Conservation (phyloP, 306 rosid genomes). For the Quercus glauca region DNA sequence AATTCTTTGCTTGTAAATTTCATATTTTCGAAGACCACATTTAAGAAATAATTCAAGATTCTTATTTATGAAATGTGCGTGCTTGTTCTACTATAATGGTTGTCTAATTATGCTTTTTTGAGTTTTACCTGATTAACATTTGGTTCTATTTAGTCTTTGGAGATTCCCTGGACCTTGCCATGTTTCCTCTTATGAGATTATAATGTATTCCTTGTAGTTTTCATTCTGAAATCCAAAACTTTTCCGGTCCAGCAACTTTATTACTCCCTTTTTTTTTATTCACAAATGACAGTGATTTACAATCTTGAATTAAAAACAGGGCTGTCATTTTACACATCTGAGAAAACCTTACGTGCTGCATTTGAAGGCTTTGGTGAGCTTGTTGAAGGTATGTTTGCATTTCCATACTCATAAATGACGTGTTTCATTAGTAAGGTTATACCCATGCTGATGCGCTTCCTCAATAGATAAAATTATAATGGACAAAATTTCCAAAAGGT, state of each 20-base stretch:
- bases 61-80: neutral
- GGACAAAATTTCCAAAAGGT: constrained; percentile 93
- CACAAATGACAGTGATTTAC: neutral
- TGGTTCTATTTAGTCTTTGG: neutral
- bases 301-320: constrained; percentile 23
- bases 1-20: neutral
- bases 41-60: neutral
- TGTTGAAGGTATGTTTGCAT: constrained; percentile 58
- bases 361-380: constrained; percentile 56
- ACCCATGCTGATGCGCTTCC: constrained; percentile 19
- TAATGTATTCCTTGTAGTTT: neutral
- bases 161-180: neutral
- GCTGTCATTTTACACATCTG: constrained; percentile 52
- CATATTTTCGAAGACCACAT: neutral
- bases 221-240: neutral
- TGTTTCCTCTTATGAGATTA: neutral
- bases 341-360: constrained; percentile 54
- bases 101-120: neutral
- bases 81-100: neutral
- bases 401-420: neutral
- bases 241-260: neutral
- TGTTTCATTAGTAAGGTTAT: neutral
- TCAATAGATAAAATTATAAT: constrained; percentile 73
- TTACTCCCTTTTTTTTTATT: neutral
- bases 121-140: neutral